Base-by-base conservation (phyloP, 2,329 filamentous ascomycete species). In the Arthrobotrys megalospora region DNA sequence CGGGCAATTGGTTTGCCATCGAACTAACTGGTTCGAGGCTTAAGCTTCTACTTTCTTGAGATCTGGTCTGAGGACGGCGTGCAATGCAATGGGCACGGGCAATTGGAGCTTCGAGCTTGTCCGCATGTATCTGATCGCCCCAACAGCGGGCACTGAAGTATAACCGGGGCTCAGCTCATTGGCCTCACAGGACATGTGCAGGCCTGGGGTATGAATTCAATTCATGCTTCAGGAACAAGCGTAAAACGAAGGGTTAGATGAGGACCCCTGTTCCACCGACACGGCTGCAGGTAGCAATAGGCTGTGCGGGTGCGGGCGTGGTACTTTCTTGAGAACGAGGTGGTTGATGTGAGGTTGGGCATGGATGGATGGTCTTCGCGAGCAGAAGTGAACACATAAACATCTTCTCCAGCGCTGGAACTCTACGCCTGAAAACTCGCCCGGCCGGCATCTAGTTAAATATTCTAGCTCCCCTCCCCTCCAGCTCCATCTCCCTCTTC, bases 371-470 rank as follows among this genome's bases (percentile, higher is more conserved):
- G 45, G 38, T 53, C 36, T 55, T 55, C 21, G 41, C 58, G 64
- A 62, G 55, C 52, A 70, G 72, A 70, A 67, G 72, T 70, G 72
- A 69, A 69, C 72, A 76, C 55, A 76, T 76, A 76, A 69, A 76
- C 72, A 50, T 58, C 65, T 77, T 77, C 73, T 77, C 73, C 65
- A 50, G 60, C 28, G 41, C 62, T 41, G 28, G 14, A 58, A 58
- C 64, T 53, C 50, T 55, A 62, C 68, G n/a, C 69, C 48, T 63
- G 50, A 36, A 53, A 53, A 41, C 10, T 32, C n/a, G 16, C 45
- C 53, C 36, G 34, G 48, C 19, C 64, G 21, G 55, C 65, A 24
- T 43, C 50, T 52, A 69, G 47, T 58, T 69, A 69, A 69, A 69
- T 69, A 69, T 67, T 73, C 55, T 65, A 50, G 58, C 66, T 60